phyloP scores from a whole-genome alignment of 495 filamentous ascomycete species.

The Platismatia glauca region DNA sequence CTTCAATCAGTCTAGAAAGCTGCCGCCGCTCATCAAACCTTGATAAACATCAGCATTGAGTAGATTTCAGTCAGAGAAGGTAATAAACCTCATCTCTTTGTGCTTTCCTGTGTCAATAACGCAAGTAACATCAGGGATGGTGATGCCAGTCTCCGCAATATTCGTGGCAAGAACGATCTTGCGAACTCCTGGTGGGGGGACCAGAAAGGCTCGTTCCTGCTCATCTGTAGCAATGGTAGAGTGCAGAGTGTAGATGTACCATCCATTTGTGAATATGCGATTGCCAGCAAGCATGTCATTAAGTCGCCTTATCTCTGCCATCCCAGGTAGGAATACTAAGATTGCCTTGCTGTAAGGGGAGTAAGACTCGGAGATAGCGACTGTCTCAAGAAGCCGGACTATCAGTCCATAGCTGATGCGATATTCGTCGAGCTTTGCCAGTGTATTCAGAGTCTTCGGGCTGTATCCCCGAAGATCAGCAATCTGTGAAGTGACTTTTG shows the following conservation, averaged over 20 bases:
- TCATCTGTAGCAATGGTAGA: conserved; percentile 95
- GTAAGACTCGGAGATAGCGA: conserved; percentile 59
- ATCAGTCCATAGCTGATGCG: conserved; percentile 79
- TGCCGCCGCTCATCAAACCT: conserved; percentile 76
- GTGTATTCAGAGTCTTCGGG: conserved; percentile 57
- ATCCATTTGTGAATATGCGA: conserved; percentile 55
- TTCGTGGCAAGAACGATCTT: conserved; percentile 96
- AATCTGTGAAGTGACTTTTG: conserved; percentile 5
- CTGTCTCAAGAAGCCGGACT: conserved; percentile 57
- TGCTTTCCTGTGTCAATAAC: conserved; percentile 94
- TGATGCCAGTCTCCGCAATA: conserved; percentile 95
- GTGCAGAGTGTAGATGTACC: conserved; percentile 81
- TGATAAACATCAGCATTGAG: not conserved
- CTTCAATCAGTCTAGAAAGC: conserved; percentile 78
- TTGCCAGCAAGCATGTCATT: conserved; percentile 73
- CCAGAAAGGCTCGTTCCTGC: conserved; percentile 80
- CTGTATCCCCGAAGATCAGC: conserved; percentile 47
- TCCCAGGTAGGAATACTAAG: conserved; percentile 86
- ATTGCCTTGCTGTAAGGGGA: conserved; percentile 75
- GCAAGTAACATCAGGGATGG: conserved; percentile 91
- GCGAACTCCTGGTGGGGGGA: conserved; percentile 69
- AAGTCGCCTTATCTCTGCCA: conserved; percentile 81
- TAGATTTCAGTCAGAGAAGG: not conserved
- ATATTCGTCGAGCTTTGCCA: conserved; percentile 75
- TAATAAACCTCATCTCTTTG: conserved; percentile 72